A percentile compares a stretch with the other conserved stretches of the same genome.
Evolutionary conservation across 129 eudicot genomes (phyloP).

Genomic region (Silybum marianum): DNA sequence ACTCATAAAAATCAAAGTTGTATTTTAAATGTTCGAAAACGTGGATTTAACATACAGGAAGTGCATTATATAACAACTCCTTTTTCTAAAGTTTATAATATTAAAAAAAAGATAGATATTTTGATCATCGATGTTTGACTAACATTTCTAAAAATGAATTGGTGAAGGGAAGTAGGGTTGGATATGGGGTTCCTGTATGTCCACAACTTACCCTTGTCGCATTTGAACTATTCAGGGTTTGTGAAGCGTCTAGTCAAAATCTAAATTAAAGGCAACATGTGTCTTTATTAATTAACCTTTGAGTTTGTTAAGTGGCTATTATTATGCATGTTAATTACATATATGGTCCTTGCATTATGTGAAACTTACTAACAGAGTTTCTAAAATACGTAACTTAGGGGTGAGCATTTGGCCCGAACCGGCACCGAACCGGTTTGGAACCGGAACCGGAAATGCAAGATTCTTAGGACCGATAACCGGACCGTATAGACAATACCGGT

Average conservation of each 20-base stretch:
- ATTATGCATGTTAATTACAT: too few species aligned
- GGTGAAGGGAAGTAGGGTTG: slow-evolving; percentile 9
- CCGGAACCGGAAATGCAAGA: too few species aligned
- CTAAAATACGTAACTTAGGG: too few species aligned
- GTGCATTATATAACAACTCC: background rate
- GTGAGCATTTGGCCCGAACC: too few species aligned
- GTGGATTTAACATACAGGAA: background rate
- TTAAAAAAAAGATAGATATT: background rate
- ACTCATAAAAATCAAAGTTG: too few species aligned
- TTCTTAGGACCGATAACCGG: too few species aligned
- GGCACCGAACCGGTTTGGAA: too few species aligned
- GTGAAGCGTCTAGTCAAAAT: slow-evolving; percentile 19
- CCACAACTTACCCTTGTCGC: slow-evolving; percentile 8
- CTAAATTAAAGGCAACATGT: background rate
- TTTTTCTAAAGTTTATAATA: background rate
- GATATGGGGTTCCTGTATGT: slow-evolving; percentile 15
- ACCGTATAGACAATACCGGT: too few species aligned
- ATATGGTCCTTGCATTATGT: background rate
- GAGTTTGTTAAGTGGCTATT: background rate
- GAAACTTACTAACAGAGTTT: background rate
- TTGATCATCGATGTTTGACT: background rate
- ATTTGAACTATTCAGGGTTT: slow-evolving; percentile 1
- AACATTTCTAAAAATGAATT: background rate
- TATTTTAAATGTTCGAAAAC: background rate
- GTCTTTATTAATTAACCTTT: background rate